Percentiles rank a stretch among this genome's conserved stretches.
Evolutionary conservation across 2,329 filamentous ascomycete genomes (phyloP).

Genomic region (Hymenoscyphus salicellus): DNA sequence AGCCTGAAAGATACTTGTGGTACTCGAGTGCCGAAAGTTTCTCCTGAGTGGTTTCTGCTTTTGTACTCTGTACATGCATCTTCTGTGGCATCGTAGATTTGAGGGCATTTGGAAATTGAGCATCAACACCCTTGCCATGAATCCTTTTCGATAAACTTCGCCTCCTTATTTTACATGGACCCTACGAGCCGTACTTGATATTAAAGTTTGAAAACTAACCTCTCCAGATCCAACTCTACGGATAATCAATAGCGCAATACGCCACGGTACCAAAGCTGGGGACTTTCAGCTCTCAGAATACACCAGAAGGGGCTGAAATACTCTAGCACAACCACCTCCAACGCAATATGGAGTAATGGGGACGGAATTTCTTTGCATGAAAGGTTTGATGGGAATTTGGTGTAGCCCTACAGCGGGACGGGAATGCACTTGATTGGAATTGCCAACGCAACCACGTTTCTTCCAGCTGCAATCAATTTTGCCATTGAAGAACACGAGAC

Average conservation of each 20-base stretch:
- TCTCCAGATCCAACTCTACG: conserved; percentile 6
- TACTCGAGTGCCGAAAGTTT: not conserved
- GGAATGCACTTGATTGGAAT: not conserved
- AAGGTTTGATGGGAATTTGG: not conserved
- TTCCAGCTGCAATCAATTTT: not conserved
- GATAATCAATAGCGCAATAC: conserved; percentile 10
- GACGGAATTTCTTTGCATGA: not conserved
- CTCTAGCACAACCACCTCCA: not conserved
- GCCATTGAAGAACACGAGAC: not conserved
- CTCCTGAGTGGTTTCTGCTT: not conserved
- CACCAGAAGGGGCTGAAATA: not conserved
- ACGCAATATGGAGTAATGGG: not conserved
- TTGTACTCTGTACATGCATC: not conserved
- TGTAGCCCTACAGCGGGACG: not conserved
- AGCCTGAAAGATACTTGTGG: not conserved
- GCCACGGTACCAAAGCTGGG: conserved; percentile 12
- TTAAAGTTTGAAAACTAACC: not conserved
- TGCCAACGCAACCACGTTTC: not conserved
- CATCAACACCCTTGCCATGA: not conserved
- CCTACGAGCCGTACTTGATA: not conserved
- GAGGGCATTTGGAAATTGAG: not conserved
- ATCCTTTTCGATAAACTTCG: not conserved
- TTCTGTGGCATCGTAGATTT: not conserved
- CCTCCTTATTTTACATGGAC: not conserved
- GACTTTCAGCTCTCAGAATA: conserved; percentile 8